Evolutionary conservation across 106 monocot genomes (phyloP), one percentile per base, ranked within the genome.

Genomic region (Dendrobium chrysotoxum): DNA sequence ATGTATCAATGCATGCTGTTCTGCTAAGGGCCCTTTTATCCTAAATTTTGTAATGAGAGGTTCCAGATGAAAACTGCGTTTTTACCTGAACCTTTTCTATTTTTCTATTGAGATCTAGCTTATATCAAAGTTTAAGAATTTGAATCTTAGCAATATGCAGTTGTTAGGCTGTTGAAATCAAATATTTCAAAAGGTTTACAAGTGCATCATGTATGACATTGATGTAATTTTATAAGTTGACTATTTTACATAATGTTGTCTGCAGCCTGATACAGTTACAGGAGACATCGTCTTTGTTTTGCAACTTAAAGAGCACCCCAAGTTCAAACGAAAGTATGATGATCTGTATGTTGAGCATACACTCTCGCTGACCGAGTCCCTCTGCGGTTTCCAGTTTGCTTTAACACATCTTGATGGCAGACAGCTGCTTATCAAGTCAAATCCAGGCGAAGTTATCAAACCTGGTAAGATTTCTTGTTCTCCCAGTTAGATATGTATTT

Each of bases 191-290:
- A 64, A 64, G 64, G n/a, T 11, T 21, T 61, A 7, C 20, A 21
- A 61, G 1, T n/a, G 5, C 21, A 57, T 21, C 45, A 13, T 50
- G 0, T 50, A 50, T 50, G 50, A 50, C 10, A 13, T 50, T 13
- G 2, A 15, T 50, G 0, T 50, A 50, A 13, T 50, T 50, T 16
- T 50, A 50, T 50, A 50, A 16, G 9, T 58, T n/a, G 4, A 58
- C 57, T 3, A 7, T 20, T 1, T 7, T 70, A 31, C 35, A 70
- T 15, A 10, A 70, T 70, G 35, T 40, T 74, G 5, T 20, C 46
- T 89, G 92, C 95, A 95, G 93, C 95, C 95, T 45, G 93, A 93
- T 58, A 85, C 87, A 0, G 83, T 90, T 12, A 93, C 93, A 0
- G 95, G 95, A 39, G 93, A 96, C 64, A 70, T 70, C 4, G 89